Evolutionary conservation across 352 stramenopile genomes (phyloP).

Genomic region (Chrysophaeum taylorii): DNA sequence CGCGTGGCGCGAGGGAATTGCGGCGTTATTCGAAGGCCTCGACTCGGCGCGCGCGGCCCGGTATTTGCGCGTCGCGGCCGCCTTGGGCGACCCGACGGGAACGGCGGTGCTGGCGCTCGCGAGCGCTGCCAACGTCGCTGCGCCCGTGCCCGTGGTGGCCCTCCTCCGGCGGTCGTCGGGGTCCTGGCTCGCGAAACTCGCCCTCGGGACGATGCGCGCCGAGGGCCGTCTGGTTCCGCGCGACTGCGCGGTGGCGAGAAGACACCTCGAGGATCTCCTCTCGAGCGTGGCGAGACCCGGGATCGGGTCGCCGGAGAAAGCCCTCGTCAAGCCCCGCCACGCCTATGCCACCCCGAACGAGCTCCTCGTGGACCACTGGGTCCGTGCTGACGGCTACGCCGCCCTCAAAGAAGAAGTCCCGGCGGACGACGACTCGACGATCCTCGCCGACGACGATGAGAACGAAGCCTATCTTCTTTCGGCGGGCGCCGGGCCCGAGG

Average conservation of each 20-base stretch:
- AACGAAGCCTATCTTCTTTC: background rate
- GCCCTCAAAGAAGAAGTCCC: background rate
- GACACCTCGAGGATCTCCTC: background rate
- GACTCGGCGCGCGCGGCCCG: background rate
- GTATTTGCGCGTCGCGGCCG: background rate
- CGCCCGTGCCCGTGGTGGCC: background rate
- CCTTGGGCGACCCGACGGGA: background rate
- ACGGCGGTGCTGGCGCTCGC: background rate
- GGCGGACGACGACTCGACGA: background rate
- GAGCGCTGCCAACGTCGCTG: background rate
- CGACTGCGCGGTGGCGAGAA: background rate
- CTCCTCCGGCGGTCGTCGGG: background rate
- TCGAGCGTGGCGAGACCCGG: background rate
- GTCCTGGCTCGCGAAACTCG: background rate
- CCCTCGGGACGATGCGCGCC: background rate
- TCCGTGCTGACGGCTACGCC: background rate
- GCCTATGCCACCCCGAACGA: background rate
- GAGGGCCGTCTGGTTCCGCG: background rate
- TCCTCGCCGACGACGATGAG: background rate
- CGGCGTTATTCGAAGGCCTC: background rate
- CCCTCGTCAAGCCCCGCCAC: background rate
- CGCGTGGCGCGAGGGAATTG: background rate
- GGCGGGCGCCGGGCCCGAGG: background rate
- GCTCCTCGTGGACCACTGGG: constrained; percentile 12
- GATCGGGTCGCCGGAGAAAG: background rate